A percentile compares a stretch with the other conserved stretches of the same genome.
Evolutionary conservation across 1,139 yeast species (phyloP).

Genomic region (Nakaseomyces nivariensis): DNA sequence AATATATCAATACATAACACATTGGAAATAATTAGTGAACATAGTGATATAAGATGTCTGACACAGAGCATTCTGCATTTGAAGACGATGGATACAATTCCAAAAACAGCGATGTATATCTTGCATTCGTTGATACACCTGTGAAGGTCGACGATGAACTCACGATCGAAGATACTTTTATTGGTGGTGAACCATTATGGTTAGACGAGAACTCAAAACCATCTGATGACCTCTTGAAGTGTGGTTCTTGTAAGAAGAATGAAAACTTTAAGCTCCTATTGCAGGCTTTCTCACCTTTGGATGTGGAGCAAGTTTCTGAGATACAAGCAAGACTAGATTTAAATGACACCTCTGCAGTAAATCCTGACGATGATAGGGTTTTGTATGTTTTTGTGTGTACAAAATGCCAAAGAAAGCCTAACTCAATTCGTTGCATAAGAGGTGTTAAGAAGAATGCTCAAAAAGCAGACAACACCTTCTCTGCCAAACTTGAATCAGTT

Average conservation of each 20-base stretch:
- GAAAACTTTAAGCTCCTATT: constrained; percentile 53
- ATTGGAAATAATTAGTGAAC: not conserved
- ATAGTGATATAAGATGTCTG: not conserved
- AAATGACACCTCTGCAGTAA: constrained; percentile 19
- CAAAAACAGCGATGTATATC: constrained; percentile 29
- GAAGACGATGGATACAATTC: constrained; percentile 22
- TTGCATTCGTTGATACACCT: constrained; percentile 56
- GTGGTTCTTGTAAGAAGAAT: constrained; percentile 49
- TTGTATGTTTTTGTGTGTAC: constrained; percentile 73
- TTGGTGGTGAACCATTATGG: constrained; percentile 69
- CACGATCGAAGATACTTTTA: constrained; percentile 60
- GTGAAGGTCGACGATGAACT: constrained; percentile 38
- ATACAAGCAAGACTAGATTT: constrained; percentile 12
- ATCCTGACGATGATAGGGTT: constrained; percentile 66
- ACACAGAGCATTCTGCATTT: constrained; percentile 17
- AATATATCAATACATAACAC: too few relatives aligned
- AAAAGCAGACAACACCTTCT: constrained; percentile 29
- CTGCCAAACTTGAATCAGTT: constrained; percentile 31
- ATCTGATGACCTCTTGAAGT: constrained; percentile 39
- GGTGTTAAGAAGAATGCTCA: constrained; percentile 57
- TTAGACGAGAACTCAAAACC: constrained; percentile 50
- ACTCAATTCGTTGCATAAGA: constrained; percentile 63
- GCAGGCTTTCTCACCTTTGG: constrained; percentile 75
- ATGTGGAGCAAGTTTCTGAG: constrained; percentile 26
- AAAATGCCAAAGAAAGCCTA: constrained; percentile 60